Base-by-base conservation (phyloP, 208 protist species). In the Leishmania mexicana region DNA sequence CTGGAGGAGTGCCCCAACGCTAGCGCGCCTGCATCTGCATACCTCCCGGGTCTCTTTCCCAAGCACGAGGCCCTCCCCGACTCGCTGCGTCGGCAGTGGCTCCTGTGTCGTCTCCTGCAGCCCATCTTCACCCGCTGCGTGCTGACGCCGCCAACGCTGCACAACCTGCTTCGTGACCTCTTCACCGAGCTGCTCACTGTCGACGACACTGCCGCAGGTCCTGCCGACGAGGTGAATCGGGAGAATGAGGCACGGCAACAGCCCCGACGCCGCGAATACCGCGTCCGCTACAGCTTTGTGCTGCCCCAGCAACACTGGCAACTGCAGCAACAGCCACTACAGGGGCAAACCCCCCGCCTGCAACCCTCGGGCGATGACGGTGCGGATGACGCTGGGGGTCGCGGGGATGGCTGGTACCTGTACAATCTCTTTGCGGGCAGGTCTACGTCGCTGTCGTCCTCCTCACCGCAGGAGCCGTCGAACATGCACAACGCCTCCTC, bases 281-380 rank as follows among this genome's bases (percentile, higher is more conserved):
- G 76, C 57, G 76, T 84, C 13, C 81, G 81, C 47, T 84, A 84
- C 81, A 80, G 75, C 75, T 84, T 84, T 72, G 81, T 62, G 19
- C 70, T 84, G 45, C 72, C 81, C 24, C 81, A 77, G 5, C 75
- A 79, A 51, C 57, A n/a, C 45, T 51, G 65, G 42, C 45, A 62
- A 3, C 72, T 45, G 31, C 79, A 51, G 75, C 80, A 79, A 60
- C 51, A 58, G 73, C 71, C 47, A 68, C 40, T 11, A 8, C 51
- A 75, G 74, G 21, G 40, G 51, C 72, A 75, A 58, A 47, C 53
- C 65, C 65, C 71, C n/a, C 38, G 75, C 57, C 57, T 64, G 57
- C 75, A 64, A 11, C 57, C 31, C 75, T 51, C 40, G 21, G 57
- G 57, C 53, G 57, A 53, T 54, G 35, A 45, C 53, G 53, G 17